Conservation (phyloP, 129 eudicot genomes). For the Kitagawia praeruptora region DNA sequence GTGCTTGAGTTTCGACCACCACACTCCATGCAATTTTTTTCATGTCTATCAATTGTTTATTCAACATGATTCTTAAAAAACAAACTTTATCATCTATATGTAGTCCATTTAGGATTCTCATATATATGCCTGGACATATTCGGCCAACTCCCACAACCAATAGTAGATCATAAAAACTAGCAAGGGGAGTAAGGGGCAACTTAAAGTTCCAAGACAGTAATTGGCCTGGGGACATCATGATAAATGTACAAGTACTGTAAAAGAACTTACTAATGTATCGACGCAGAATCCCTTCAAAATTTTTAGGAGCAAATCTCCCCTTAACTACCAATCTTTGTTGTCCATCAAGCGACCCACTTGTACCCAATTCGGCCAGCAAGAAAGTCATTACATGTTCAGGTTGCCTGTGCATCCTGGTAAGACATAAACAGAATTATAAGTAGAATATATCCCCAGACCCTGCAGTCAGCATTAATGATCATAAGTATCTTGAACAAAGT, state of each 20-base stretch:
- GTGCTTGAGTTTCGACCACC: background rate
- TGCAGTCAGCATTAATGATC: background rate
- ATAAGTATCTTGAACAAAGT: background rate
- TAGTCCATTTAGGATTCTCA: background rate
- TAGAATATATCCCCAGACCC: background rate
- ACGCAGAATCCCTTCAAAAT: constrained; percentile 72
- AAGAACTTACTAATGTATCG: constrained; percentile 68
- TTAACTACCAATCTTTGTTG: constrained; percentile 74
- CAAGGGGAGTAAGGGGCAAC: background rate
- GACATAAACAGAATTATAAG: background rate
- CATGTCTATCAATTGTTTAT: background rate
- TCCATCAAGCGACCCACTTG: constrained; percentile 83
- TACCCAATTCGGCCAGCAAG: constrained; percentile 80
- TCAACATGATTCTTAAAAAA: background rate
- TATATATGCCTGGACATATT: background rate
- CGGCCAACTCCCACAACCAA: background rate
- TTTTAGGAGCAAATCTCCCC: constrained; percentile 73
- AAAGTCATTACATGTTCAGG: constrained; percentile 87
- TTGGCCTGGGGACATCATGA: background rate
- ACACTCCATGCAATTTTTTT: background rate
- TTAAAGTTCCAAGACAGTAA: background rate
- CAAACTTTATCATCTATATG: background rate
- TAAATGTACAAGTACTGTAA: background rate
- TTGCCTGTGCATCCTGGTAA: constrained; percentile 61
- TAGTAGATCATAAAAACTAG: background rate